Percentiles rank a stretch among this genome's conserved stretches.
phyloP scores from a whole-genome alignment of 768 basidiomycete species.

The Lentinula guzmanii region DNA sequence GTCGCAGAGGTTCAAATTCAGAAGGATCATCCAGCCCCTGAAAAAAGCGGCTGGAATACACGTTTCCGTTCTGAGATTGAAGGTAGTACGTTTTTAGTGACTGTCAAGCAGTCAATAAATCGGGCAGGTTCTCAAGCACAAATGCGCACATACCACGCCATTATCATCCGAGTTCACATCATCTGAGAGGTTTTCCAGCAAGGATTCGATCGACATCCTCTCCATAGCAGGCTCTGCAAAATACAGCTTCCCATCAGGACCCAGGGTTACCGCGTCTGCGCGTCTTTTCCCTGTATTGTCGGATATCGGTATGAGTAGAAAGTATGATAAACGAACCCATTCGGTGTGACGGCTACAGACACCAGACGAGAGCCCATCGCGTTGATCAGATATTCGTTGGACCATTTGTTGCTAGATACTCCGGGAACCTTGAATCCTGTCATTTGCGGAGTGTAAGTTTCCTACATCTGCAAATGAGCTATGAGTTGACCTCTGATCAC shows the following conservation, averaged over 20 bases:
- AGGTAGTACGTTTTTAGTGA: constrained; percentile 52
- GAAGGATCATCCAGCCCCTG: constrained; percentile 30
- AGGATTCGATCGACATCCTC: constrained; percentile 55
- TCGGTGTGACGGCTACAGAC: constrained; percentile 77
- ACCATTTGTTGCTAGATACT: constrained; percentile 41
- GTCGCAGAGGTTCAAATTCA: constrained; percentile 57
- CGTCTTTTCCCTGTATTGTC: constrained; percentile 34
- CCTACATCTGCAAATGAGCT: neutral
- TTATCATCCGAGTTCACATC: constrained; percentile 14
- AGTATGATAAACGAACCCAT: constrained; percentile 51
- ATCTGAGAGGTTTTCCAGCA: constrained; percentile 38
- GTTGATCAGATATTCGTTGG: constrained; percentile 52
- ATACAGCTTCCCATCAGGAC: constrained; percentile 49
- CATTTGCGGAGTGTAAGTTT: neutral
- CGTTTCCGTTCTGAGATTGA: constrained; percentile 90
- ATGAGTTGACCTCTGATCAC: constrained; percentile 54
- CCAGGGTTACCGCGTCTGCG: constrained; percentile 66
- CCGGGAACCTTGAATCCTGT: neutral
- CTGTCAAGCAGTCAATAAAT: neutral
- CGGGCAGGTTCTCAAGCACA: neutral
- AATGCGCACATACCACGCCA: neutral
- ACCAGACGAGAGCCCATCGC: constrained; percentile 48
- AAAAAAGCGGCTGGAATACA: constrained; percentile 49
- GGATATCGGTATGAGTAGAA: neutral
- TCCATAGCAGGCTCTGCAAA: constrained; percentile 74